Conservation (phyloP, 352 stramenopile genomes). For the Pythium graminicola region DNA sequence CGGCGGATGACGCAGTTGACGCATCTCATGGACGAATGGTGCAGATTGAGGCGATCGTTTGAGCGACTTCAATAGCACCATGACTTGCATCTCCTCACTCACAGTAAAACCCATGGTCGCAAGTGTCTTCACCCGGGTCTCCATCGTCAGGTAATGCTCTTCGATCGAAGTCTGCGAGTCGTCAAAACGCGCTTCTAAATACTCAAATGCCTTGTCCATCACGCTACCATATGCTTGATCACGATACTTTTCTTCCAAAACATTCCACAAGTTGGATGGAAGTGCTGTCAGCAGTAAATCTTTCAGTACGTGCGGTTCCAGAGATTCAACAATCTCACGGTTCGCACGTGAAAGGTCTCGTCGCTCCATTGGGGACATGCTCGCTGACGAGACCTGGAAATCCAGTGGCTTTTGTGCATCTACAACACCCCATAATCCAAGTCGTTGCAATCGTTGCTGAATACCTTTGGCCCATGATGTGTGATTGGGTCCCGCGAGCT, state of each 20-base stretch:
- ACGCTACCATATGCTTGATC: conserved; percentile 13
- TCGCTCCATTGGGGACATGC: neutral
- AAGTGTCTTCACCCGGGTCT: conserved; percentile 1
- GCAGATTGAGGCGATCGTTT: conserved; percentile 6
- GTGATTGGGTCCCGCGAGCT: conserved; percentile 15
- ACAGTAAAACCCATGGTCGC: conserved; percentile 16
- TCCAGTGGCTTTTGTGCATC: conserved; percentile 4
- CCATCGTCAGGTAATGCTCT: conserved; percentile 8
- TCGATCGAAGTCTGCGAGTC: conserved; percentile 2
- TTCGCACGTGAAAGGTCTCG: conserved; percentile 2
- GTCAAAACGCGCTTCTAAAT: conserved; percentile 8
- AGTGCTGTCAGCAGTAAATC: conserved; percentile 16
- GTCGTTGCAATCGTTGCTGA: conserved; percentile 4
- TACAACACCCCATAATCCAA: conserved; percentile 4
- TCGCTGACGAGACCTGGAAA: neutral
- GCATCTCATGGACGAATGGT: neutral
- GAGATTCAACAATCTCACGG: conserved; percentile 12
- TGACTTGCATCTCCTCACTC: conserved; percentile 12
- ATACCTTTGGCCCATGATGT: conserved; percentile 1
- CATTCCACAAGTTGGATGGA: conserved; percentile 18
- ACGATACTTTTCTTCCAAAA: conserved; percentile 11
- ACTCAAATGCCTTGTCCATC: conserved; percentile 23
- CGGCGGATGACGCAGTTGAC: neutral
- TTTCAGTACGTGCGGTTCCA: conserved; percentile 21
- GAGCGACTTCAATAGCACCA: conserved; percentile 17